Conservation (phyloP, 83 land plant species). For the Picea abies region DNA sequence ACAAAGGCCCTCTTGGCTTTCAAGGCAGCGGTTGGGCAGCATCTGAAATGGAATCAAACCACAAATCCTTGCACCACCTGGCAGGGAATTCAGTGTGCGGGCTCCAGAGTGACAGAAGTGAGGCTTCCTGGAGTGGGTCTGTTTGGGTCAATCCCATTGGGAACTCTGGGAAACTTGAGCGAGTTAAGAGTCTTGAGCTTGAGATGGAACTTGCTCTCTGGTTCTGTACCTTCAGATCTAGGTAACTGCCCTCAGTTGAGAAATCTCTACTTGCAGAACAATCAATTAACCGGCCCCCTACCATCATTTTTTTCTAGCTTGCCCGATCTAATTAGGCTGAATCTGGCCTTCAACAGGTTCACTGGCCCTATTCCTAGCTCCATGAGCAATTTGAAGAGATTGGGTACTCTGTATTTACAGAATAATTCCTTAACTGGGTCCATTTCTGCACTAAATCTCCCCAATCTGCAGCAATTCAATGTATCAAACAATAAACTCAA, state of each 20-base stretch:
- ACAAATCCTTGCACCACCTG: slow-evolving; percentile 17
- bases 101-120: slow-evolving; percentile 31
- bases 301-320: slow-evolving; percentile 19
- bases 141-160: slow-evolving; percentile 29
- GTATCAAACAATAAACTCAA: slow-evolving; percentile 33
- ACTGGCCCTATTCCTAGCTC: slow-evolving; percentile 27
- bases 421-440: slow-evolving; percentile 21
- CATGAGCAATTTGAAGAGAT: slow-evolving; percentile 1
- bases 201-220: slow-evolving; percentile 30
- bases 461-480: slow-evolving; percentile 28
- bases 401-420: slow-evolving; percentile 12
- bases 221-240: slow-evolving; percentile 34
- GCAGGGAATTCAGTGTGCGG: slow-evolving; percentile 34
- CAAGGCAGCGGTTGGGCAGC: slow-evolving; percentile 24
- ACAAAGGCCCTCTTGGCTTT: slow-evolving; percentile 30
- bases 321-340: slow-evolving; percentile 16
- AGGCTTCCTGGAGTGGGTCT: slow-evolving; percentile 32
- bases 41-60: background rate
- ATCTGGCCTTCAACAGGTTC: slow-evolving; percentile 27
- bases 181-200: slow-evolving; percentile 32
- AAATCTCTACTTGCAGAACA: slow-evolving; percentile 26
- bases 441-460: slow-evolving; percentile 17
- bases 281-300: slow-evolving; percentile 23
- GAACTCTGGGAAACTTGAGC: slow-evolving; percentile 18
- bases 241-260: slow-evolving; percentile 19